A percentile compares a stretch with the other conserved stretches of the same genome.
Evolutionary conservation across 345 rosid genomes (phyloP).

Genomic region (Lagerstroemia speciosa): DNA sequence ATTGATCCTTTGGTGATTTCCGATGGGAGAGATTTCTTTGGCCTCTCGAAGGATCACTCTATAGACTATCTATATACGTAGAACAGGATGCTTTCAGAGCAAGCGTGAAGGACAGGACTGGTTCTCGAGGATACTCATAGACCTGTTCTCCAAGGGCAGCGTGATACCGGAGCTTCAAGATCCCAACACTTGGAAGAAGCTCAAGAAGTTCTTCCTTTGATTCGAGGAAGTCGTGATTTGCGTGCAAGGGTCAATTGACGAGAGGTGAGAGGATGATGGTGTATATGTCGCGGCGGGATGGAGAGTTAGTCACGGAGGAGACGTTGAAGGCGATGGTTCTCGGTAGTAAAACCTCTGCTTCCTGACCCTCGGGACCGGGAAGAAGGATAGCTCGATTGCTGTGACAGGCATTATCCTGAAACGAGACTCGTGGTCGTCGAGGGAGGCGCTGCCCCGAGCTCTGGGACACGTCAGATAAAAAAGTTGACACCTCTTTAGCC

Average conservation of each 20-base stretch:
- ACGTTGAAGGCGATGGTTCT: conserved; percentile 65
- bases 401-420: conserved; percentile 62
- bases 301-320: conserved; percentile 59
- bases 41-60: conserved; percentile 41
- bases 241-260: no score
- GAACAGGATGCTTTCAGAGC: conserved; percentile 62
- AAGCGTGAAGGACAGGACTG: conserved; percentile 39
- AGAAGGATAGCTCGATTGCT: conserved; percentile 65
- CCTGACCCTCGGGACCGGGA: conserved; percentile 39
- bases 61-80: conserved; percentile 49
- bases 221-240: no score
- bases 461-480: no score
- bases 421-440: conserved; percentile 57
- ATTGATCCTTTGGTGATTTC: conserved; percentile 66
- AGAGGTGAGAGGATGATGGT: conserved; percentile 63
- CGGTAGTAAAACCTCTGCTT: conserved; percentile 36
- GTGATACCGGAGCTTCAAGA: conserved; percentile 84
- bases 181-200: conserved; percentile 48
- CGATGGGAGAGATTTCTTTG: conserved; percentile 72
- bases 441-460: conserved; percentile 28
- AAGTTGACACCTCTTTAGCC: conserved; percentile 29
- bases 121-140: conserved; percentile 53
- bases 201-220: conserved; percentile 42
- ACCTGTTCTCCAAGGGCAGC: conserved; percentile 62
- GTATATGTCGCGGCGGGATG: conserved; percentile 45